Evolutionary conservation across 805 yeast genomes (phyloP), one percentile per base, ranked within the genome.

Genomic region (Yamadazyma ubonensis): DNA sequence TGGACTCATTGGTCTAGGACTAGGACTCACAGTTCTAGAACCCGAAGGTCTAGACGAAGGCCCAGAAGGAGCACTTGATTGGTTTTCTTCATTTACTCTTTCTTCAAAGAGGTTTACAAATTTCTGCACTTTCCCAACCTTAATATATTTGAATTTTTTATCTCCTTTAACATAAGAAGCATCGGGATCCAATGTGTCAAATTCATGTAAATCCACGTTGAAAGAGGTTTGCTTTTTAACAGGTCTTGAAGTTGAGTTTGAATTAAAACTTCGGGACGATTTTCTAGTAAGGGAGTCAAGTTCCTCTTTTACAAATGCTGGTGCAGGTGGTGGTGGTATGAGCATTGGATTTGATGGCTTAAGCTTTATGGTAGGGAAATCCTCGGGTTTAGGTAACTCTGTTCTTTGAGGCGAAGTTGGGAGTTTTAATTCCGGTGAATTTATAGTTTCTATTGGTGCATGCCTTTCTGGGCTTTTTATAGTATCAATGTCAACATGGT

Each of bases 41-140:
- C 31, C 33, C 16, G 41, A 31, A 4, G 43, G 31, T 17, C 45
- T 39, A 11, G 39, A 27, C 2, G 39, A 8, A 3, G 32, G 30
- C 6, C 37, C 23, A 23, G 33, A 19, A 14, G 32, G 6, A 5
- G 31, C 8, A n/a, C 14, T 36, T 5, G 44, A 26, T 16, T 21
- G 33, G 21, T 16, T 28, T 31, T 45, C 50, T 36, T 46, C 50
- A 20, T 35, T 25, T 33, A 46, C 48, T 41, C 59, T 53, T 40
- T 68, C 73, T 45, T 69, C 74, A 46, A 68, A 70, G 49, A 70
- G 54, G 47, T 57, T 57, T 9, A 69, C 74, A 47, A 66, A 68
- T 49, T 67, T 67, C 45, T 69, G 74, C 21, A 69, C 75, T 45
- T 70, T 70, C 2, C 74, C 74, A 17, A 70, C 68, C 49, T 67